Conservation (phyloP, 2,329 filamentous ascomycete species). For the Microdochium paspali region DNA sequence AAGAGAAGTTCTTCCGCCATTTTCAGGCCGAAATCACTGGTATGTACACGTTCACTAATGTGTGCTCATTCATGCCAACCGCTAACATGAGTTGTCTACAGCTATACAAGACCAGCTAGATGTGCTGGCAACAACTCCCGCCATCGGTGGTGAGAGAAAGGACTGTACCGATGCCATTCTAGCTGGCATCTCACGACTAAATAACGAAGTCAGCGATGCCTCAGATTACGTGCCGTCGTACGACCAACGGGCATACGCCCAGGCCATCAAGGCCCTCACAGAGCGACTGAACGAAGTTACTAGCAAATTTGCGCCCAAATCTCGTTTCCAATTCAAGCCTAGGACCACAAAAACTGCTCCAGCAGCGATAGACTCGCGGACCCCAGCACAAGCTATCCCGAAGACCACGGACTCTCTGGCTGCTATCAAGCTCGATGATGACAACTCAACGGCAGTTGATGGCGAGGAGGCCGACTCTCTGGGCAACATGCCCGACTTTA, state of each 20-base stretch:
- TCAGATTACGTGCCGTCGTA: conserved; percentile 77
- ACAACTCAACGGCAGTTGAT: conserved; percentile 24
- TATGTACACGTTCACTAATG: conserved; percentile 25
- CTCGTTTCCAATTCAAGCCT: conserved; percentile 76
- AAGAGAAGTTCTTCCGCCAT: conserved; percentile 75
- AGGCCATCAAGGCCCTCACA: conserved; percentile 73
- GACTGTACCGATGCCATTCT: conserved; percentile 76
- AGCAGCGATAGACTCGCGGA: conserved; percentile 13
- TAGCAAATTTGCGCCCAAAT: conserved; percentile 59
- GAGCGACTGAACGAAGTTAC: conserved; percentile 68
- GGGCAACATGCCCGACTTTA: conserved; percentile 11
- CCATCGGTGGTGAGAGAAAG: conserved; percentile 63
- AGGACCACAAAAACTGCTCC: conserved; percentile 43
- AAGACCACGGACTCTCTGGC: conserved; percentile 7
- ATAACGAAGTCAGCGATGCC: conserved; percentile 77
- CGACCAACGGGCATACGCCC: conserved; percentile 77
- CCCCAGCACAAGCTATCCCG: conserved; percentile 26
- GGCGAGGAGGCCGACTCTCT: neutral
- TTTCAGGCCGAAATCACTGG: conserved; percentile 69
- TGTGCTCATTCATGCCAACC: neutral
- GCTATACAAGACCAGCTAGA: conserved; percentile 70
- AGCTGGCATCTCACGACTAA: conserved; percentile 68
- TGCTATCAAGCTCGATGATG: conserved; percentile 11
- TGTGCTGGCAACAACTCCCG: conserved; percentile 51
- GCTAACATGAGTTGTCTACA: conserved; percentile 21